Evolutionary conservation across 2,329 filamentous ascomycete species (phyloP).

Genomic region (Talaromyces marneffei): DNA sequence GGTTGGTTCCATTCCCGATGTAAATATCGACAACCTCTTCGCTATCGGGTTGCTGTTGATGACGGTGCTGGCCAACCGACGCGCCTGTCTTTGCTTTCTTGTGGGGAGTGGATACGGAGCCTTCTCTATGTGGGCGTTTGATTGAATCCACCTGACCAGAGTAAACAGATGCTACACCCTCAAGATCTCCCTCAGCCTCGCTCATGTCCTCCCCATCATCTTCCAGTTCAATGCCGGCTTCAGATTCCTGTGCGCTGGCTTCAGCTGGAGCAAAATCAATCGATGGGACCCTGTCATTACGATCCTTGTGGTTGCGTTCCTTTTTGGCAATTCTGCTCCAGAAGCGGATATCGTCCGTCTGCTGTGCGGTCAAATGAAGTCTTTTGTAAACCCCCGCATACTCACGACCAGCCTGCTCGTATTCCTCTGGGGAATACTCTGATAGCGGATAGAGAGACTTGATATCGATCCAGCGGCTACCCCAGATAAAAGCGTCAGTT

Average conservation of each 20-base stretch:
- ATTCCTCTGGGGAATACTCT: neutral
- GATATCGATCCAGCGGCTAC: constrained; percentile 12
- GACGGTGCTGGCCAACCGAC: neutral
- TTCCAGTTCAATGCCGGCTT: neutral
- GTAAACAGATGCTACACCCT: neutral
- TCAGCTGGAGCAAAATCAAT: neutral
- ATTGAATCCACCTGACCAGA: neutral
- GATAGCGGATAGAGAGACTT: constrained; percentile 9
- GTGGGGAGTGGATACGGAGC: no score
- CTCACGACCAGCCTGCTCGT: neutral
- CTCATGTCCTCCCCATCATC: neutral
- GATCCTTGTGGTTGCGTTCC: neutral
- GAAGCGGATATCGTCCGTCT: neutral
- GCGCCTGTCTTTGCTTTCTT: neutral
- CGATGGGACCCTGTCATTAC: neutral
- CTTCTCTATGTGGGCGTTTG: neutral
- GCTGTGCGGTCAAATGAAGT: neutral
- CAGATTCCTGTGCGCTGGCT: neutral
- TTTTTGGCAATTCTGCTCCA: constrained; percentile 8
- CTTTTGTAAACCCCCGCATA: neutral
- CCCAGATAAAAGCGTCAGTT: neutral
- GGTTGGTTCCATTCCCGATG: neutral
- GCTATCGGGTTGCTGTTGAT: neutral
- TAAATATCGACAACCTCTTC: constrained; percentile 1
- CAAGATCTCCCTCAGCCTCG: neutral